Conservation (phyloP, 108 stramenopile genomes). For the Hondaea fermentalgiana region DNA sequence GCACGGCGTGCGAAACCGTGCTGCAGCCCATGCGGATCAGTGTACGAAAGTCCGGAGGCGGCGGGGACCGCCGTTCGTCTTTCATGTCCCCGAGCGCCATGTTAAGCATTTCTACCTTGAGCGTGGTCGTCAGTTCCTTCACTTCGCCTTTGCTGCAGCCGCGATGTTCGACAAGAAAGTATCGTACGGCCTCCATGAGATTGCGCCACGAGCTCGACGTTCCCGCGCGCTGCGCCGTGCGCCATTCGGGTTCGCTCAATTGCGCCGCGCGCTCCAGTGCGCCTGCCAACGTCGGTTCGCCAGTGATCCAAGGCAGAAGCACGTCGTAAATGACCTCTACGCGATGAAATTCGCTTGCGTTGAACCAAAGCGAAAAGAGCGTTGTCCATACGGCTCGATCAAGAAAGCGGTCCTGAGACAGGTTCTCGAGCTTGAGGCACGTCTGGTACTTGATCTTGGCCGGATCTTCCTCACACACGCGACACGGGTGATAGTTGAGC, state of each 20-base stretch:
- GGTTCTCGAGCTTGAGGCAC: slow-evolving; percentile 1
- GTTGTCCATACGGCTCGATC: neutral
- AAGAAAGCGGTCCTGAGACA: neutral
- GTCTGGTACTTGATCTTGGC: slow-evolving; percentile 29
- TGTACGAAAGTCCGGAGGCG: neutral
- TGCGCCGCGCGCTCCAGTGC: neutral
- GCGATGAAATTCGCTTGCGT: slow-evolving; percentile 1
- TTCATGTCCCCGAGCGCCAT: slow-evolving; percentile 15
- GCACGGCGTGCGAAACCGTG: neutral
- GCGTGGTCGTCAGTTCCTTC: neutral
- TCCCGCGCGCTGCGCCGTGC: neutral
- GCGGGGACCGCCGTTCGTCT: neutral
- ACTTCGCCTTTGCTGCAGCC: neutral
- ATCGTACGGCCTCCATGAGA: neutral
- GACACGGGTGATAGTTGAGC: neutral
- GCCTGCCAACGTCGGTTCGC: neutral
- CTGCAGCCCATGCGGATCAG: neutral
- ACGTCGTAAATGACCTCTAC: slow-evolving; percentile 19
- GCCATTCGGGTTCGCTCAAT: neutral
- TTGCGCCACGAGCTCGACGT: neutral
- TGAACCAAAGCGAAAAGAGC: neutral
- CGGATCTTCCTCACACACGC: slow-evolving; percentile 5
- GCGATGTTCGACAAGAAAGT: neutral
- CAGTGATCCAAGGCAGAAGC: slow-evolving; percentile 12
- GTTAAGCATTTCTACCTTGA: neutral